Conservation (phyloP, 805 yeast genomes). For the Candida peoriensis region DNA sequence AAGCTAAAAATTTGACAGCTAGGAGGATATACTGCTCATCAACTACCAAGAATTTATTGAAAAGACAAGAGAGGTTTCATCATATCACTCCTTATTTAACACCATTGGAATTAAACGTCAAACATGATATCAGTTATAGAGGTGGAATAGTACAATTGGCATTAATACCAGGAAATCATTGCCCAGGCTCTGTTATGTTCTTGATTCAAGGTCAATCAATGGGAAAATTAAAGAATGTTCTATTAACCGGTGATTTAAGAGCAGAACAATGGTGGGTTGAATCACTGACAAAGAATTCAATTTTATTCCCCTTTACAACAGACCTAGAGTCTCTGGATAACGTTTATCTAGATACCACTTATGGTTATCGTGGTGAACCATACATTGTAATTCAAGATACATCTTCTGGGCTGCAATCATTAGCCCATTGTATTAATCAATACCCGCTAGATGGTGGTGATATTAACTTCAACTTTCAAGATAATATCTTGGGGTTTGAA, state of each 20-base stretch:
- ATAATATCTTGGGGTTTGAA: slow-evolving; percentile 46
- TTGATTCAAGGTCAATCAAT: slow-evolving; percentile 32
- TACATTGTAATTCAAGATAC: slow-evolving; percentile 40
- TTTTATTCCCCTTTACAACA: slow-evolving; percentile 36
- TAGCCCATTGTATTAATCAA: slow-evolving; percentile 28
- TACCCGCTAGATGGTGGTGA: slow-evolving; percentile 37
- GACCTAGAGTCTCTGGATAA: slow-evolving; percentile 33
- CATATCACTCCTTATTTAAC: slow-evolving; percentile 15
- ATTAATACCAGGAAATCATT: slow-evolving; percentile 47
- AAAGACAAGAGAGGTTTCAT: slow-evolving; percentile 4
- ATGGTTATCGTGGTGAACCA: slow-evolving; percentile 44
- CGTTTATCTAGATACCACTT: slow-evolving; percentile 53
- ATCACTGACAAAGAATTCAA: slow-evolving; percentile 32
- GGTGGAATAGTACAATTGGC: slow-evolving; percentile 29
- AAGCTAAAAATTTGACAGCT: slow-evolving; percentile 29
- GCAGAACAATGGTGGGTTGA: slow-evolving; percentile 51
- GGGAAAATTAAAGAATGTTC: slow-evolving; percentile 26
- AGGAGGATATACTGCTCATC: slow-evolving; percentile 43
- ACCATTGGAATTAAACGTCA: slow-evolving; percentile 10
- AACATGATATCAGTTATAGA: slow-evolving; percentile 19
- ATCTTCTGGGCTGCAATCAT: slow-evolving; percentile 33
- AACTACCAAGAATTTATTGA: slow-evolving; percentile 29
- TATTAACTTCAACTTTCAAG: slow-evolving; percentile 36
- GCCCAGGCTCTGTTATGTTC: slow-evolving; percentile 57
- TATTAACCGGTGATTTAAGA: slow-evolving; percentile 53